Base-by-base conservation (phyloP, 1,284 basidiomycete genomes). In the Trichosporon asahii region DNA sequence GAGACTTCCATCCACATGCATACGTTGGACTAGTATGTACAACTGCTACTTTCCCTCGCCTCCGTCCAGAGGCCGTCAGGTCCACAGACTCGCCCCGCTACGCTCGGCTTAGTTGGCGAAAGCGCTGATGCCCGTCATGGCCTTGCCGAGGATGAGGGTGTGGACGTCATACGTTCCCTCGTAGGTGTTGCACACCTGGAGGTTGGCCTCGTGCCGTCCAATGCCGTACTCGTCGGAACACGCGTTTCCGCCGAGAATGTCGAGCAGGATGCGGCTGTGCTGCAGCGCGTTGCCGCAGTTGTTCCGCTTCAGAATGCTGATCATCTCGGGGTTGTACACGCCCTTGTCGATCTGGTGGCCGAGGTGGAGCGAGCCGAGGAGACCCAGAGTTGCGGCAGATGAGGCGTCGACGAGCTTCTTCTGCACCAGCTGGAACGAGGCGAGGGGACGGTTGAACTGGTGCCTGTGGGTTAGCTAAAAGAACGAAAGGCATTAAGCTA, bases 371-470 rank as follows among this genome's bases (percentile, higher is more conserved):
- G 89, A 90, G 5, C 91, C 93, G 25, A 91, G 87, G 15, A 95
- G 85, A 18, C 94, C 94, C 15, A 97, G 85, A 0, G 90, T 88
- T 15, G 90, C 89, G 77, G 95, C 93, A 0, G 91, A 93, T 73
- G 92, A 90, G 14, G 95, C 95, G 75, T 98, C 95, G 1, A 91
- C 94, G 23, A 99, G 87, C 84, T 98, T 99, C 88, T 96, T 95
- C 84, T 98, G 96, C 21, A 98, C 88, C 21, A 95, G 88, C 83
- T 99, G 95, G 89, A 97, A 99, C 2, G 91, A 92, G 0, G 93
- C 95, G 3, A 98, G 87, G 0, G 95, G 94, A 35, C 91, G 89
- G 44, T 89, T 86, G 85, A 98, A 98, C 83, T 98, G 95, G 25
- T 68, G 63, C 15, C 25, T 66, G 33, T 35, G 33, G 23, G 66